Conservation (phyloP, 208 protist genomes). For the Plasmodiophora brassicae region DNA sequence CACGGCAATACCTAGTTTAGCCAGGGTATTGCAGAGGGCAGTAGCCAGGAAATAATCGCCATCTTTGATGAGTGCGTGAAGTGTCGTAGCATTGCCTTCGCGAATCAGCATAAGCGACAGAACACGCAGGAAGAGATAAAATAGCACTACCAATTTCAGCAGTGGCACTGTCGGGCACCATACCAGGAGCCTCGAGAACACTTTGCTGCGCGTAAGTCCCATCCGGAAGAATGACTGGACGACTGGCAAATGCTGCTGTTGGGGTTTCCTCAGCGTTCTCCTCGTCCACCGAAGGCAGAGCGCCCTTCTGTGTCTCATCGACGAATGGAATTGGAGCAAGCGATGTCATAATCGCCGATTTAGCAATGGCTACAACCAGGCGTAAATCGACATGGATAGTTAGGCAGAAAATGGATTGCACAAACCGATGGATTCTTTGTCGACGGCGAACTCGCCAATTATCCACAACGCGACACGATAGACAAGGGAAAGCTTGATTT, state of each 20-base stretch:
- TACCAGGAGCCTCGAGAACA: neutral
- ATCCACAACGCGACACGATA: conserved; percentile 81
- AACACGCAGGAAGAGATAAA: neutral
- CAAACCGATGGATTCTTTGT: conserved; percentile 33
- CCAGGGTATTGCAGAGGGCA: conserved; percentile 74
- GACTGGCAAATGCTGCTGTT: neutral
- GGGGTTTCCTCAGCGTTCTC: neutral
- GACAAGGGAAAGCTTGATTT: conserved; percentile 55
- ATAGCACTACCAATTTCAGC: neutral
- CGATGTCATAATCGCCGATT: neutral
- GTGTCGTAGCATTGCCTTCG: neutral
- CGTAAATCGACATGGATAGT: neutral
- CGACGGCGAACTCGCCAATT: conserved; percentile 75
- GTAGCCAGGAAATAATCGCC: conserved; percentile 88
- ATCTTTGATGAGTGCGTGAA: conserved; percentile 55
- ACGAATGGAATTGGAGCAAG: neutral
- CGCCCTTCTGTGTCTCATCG: neutral
- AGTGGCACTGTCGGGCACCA: neutral
- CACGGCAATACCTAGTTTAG: conserved; percentile 77
- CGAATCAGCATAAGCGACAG: neutral
- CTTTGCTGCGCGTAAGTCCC: conserved; percentile 20
- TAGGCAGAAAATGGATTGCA: neutral
- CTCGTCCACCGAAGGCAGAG: neutral
- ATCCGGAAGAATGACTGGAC: conserved; percentile 9
- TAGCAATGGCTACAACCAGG: neutral